A percentile compares a stretch with the other conserved stretches of the same genome.
Evolutionary conservation across 2,329 filamentous ascomycete species (phyloP).

Genomic region (Geoglossum cookeanum): DNA sequence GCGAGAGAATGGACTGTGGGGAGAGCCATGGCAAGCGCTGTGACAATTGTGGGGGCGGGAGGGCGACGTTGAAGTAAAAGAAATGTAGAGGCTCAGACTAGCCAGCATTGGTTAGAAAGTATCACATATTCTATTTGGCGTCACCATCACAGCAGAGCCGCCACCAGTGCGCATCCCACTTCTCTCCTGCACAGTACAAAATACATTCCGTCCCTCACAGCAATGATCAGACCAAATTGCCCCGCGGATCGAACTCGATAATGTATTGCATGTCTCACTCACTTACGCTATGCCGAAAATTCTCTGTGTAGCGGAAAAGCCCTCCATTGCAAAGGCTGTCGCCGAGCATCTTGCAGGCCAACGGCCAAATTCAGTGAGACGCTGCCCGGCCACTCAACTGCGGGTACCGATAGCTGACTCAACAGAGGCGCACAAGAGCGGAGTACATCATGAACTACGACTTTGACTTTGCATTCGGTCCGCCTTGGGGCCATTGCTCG

Average conservation of each 20-base stretch:
- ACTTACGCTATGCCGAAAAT: constrained; percentile 26
- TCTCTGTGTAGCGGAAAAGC: constrained; percentile 70
- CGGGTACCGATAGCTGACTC: constrained; percentile 28
- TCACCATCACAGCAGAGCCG: not conserved
- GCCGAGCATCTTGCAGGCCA: constrained; percentile 76
- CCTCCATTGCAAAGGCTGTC: constrained; percentile 88
- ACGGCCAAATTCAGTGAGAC: constrained; percentile 20
- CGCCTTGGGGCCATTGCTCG: constrained; percentile 57
- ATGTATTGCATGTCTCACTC: not conserved
- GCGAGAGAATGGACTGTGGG: constrained; percentile 49
- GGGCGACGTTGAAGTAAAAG: not conserved
- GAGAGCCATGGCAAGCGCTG: constrained; percentile 36
- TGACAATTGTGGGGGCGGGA: not conserved
- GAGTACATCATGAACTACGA: constrained; percentile 86
- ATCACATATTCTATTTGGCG: not conserved
- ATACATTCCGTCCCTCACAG: too few species aligned
- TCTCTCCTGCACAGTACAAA: not conserved
- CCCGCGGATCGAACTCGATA: not conserved
- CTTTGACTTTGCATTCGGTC: constrained; percentile 75
- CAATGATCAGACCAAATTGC: too few species aligned
- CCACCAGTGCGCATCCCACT: not conserved
- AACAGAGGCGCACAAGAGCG: constrained; percentile 37
- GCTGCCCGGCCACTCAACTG: not conserved
- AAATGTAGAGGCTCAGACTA: not conserved
- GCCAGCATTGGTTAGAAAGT: not conserved